Base-by-base conservation (phyloP, 495 filamentous ascomycete genomes). In the Thermochaetoides thermophila region DNA sequence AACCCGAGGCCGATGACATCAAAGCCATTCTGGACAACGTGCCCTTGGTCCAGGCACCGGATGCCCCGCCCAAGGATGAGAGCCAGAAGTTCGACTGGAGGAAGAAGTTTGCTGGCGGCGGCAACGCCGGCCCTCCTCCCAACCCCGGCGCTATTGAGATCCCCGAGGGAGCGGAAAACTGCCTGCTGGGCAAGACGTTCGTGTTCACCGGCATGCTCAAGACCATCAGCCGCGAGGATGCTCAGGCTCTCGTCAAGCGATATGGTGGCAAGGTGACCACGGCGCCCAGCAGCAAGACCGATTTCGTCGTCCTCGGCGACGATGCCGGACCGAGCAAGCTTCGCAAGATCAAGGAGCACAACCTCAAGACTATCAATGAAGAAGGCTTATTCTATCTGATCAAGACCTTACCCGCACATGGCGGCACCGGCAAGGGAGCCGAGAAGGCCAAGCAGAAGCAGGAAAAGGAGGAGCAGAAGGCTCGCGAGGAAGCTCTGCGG, bases 261-360 rank as follows among this genome's bases (percentile, higher is more conserved):
- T 83, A 94, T 55, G 91, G 89, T 26, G 89, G 91, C 40, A 95
- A 92, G 55, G 73, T 91, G 24, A 92, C 78, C 8, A 55, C 53
- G n/a, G 77, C 71, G 1, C 89, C 89, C 20, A 94, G 84, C 45
- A 75, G 70, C 31, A 99, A 91, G 52, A 99, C 89, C 7, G 87
- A 71, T 50, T 99, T 79, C 48, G 85, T 99, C 30, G 78, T 99
- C 15, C 68, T 96, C 8, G 89, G 89, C 8, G 68, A 65, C 13
- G 89, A 95, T 54, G 89, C 89, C 20, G 89, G 89, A 0, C 91
- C 91, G 3, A 84, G 76, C 52, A 99, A 99, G 53, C 69, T 99
- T n/a, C 53, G 75, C 34, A 93, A 82, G 30, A 99, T 99, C 42
- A 55, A 66, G 18, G 63, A 82, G 31, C 55, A 74, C 40, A 71